Conservation (phyloP, 1,284 basidiomycete species). For the Hemileia vastatrix region DNA sequence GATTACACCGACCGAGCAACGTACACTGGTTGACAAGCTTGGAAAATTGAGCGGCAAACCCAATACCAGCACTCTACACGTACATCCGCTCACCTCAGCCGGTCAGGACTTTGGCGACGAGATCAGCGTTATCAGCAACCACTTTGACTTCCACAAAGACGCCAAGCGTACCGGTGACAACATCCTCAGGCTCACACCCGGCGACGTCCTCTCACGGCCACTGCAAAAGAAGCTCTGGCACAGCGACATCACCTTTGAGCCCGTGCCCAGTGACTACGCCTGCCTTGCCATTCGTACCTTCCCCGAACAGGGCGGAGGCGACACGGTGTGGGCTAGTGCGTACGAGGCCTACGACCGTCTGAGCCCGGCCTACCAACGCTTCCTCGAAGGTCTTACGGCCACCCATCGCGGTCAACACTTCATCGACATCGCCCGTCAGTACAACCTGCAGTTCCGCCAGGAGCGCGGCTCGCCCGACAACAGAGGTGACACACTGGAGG, state of each 20-base stretch:
- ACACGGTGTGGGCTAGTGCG: constrained; percentile 51
- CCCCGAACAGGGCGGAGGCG: constrained; percentile 48
- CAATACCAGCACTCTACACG: constrained; percentile 52
- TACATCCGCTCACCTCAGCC: constrained; percentile 57
- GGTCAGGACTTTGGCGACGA: constrained; percentile 41
- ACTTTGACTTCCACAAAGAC: constrained; percentile 44
- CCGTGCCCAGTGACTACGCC: constrained; percentile 56
- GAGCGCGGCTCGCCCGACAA: constrained; percentile 55
- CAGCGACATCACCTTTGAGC: constrained; percentile 62
- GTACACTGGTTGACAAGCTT: constrained; percentile 49
- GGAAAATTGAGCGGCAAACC: constrained; percentile 57
- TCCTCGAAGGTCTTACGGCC: constrained; percentile 56
- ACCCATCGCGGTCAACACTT: constrained; percentile 54
- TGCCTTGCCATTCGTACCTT: constrained; percentile 51
- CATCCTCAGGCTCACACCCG: constrained; percentile 7
- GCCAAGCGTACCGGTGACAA: not conserved
- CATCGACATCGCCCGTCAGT: constrained; percentile 45
- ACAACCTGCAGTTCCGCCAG: constrained; percentile 44
- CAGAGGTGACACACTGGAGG: constrained; percentile 52
- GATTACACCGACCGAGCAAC: constrained; percentile 49
- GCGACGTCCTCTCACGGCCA: too few species aligned
- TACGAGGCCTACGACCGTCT: constrained; percentile 59
- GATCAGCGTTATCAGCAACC: constrained; percentile 35
- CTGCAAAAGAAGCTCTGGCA: too few species aligned
- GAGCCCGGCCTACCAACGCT: constrained; percentile 52